These are phyloP conservation scores for Tricholoma hemisulphureum DNA, from an alignment of 768 basidiomycete genomes.

Conservation along the genomic window DNA sequence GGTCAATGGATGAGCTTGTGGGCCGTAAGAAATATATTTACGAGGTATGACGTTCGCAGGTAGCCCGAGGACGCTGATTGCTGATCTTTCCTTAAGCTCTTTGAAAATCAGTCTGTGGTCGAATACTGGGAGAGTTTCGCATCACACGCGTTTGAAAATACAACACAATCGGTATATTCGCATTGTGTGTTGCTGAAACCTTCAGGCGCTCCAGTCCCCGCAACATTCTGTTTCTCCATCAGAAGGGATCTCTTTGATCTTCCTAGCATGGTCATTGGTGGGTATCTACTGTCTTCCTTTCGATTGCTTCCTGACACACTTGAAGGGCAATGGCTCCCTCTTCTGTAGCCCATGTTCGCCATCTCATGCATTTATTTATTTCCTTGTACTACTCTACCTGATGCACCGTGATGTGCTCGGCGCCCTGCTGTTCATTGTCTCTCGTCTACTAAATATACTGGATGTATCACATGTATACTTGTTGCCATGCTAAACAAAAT, in stretches of 20 bases:
- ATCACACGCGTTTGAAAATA: constrained; percentile 95
- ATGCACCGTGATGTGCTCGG: not conserved
- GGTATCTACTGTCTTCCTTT: constrained; percentile 18
- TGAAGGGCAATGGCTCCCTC: constrained; percentile 83
- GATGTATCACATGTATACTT: constrained; percentile 6
- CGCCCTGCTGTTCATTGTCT: constrained; percentile 5
- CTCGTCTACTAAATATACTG: not conserved
- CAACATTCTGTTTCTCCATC: constrained; percentile 96
- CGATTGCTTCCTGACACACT: constrained; percentile 3
- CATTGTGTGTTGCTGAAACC: constrained; percentile 89
- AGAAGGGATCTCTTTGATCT: constrained; percentile 89
- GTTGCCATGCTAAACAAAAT: not conserved
- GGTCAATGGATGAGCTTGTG: constrained; percentile 80
- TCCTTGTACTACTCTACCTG: not conserved
- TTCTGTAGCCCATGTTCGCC: constrained; percentile 48
- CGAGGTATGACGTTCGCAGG: constrained; percentile 42
- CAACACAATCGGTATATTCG: constrained; percentile 91
- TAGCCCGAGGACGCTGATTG: not conserved
- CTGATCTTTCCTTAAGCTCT: constrained; percentile 51
- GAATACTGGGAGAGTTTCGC: constrained; percentile 98
- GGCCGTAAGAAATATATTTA: constrained; percentile 62
- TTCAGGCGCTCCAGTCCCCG: constrained; percentile 78
- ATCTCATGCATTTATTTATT: too few relatives aligned
- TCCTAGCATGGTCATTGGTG: constrained; percentile 86
- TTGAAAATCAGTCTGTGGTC: constrained; percentile 93